Conservation (phyloP, 1,284 basidiomycete genomes). For the Wallemia hederae region DNA sequence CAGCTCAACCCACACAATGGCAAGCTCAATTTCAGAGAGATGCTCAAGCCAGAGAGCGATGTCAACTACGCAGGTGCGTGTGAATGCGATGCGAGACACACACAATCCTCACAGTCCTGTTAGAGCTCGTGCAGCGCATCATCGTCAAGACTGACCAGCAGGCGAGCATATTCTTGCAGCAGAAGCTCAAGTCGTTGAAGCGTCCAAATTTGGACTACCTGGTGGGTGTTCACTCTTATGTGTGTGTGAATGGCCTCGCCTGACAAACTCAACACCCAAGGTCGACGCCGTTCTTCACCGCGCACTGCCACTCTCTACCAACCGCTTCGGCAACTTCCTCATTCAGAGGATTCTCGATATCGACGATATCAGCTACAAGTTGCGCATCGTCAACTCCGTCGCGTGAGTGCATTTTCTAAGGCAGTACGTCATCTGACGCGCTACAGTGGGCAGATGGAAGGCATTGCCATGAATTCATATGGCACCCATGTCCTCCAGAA, state of each 20-base stretch:
- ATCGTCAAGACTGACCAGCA: background rate
- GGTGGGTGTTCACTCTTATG: background rate
- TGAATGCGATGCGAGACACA: background rate
- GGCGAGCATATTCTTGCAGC: background rate
- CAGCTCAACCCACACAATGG: background rate
- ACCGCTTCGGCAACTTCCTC: background rate
- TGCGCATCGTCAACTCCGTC: background rate
- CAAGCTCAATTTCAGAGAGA: background rate
- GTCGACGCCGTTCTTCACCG: background rate
- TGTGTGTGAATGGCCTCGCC: background rate
- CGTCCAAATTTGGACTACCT: background rate
- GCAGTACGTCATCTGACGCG: background rate
- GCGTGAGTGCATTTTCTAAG: background rate
- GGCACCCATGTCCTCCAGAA: background rate
- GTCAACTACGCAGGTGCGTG: background rate
- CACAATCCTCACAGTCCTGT: background rate
- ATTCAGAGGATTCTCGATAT: background rate
- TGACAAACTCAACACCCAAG: background rate
- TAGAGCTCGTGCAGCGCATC: background rate
- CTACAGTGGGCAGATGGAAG: background rate
- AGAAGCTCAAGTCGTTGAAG: background rate
- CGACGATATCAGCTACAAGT: background rate
- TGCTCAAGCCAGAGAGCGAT: background rate
- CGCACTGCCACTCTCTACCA: background rate
- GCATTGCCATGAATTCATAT: background rate